Percentiles rank a stretch among this genome's conserved stretches.
Conservation (phyloP, 1,284 basidiomycete species). For the Marasmius fiardii region DNA sequence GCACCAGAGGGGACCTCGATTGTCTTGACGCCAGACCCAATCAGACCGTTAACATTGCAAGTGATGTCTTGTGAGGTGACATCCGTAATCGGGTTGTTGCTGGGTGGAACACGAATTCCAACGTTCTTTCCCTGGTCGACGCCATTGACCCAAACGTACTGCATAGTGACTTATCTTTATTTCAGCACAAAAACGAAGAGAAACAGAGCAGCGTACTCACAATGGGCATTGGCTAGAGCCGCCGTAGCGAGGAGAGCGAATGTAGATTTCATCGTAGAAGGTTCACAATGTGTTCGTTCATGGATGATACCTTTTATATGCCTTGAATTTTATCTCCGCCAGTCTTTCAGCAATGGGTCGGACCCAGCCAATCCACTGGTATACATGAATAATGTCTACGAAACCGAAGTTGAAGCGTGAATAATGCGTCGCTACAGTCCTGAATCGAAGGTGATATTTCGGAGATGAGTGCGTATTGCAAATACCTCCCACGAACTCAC, state of each 20-base stretch:
- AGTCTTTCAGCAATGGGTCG: no score
- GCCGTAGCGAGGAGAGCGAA: neutral
- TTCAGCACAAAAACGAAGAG: neutral
- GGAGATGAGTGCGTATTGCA: no score
- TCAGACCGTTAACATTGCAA: slow-evolving; percentile 47
- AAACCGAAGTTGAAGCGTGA: no score
- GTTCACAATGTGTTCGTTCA: no score
- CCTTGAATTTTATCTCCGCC: no score
- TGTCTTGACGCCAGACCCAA: slow-evolving; percentile 35
- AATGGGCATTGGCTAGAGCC: neutral
- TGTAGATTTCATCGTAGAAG: neutral
- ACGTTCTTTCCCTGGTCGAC: slow-evolving; percentile 43
- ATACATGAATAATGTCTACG: no score
- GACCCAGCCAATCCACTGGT: no score
- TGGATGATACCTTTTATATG: no score
- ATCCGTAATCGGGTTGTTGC: slow-evolving; percentile 51
- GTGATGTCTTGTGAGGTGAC: slow-evolving; percentile 46
- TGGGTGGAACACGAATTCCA: slow-evolving; percentile 45
- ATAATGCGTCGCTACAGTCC: no score
- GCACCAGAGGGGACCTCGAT: slow-evolving; percentile 39
- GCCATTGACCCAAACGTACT: slow-evolving; percentile 48
- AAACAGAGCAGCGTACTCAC: neutral
- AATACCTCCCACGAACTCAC: no score
- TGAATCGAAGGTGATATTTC: no score
- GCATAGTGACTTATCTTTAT: slow-evolving; percentile 48